Evolutionary conservation across 2,329 filamentous ascomycete species (phyloP), one percentile per base, ranked within the genome.

Genomic region (Didymella lethalis): DNA sequence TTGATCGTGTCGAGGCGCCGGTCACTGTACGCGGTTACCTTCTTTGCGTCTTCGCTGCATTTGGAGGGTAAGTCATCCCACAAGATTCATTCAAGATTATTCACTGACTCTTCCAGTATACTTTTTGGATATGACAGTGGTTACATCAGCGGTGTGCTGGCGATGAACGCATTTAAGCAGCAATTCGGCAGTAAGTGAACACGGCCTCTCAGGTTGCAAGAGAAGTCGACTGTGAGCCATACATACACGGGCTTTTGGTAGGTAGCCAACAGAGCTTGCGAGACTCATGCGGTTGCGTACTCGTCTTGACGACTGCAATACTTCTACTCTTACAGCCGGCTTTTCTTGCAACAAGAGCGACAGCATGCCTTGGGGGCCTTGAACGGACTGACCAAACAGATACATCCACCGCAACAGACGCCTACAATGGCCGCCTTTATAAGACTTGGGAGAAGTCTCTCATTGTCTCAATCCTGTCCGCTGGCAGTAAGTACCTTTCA

Each of bases 91-190:
- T 2, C 6, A 16, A 1, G 6, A 38, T 5, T 16, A 31, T 1
- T 2, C 4, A 34, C 34, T 54, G 11, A 58, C 6, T 5, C 12
- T 0, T 16, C 4, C 18, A 51, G 57, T 20, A 59, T 91, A 78
- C 89, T 92, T 81, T 90, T 92, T 78, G 90, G 90, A 48, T 93
- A 90, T 78, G 90, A 92, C 71, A 90, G 89, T 41, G 90, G 90
- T 67, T 90, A 90, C 79, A 90, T 91, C 81, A 87, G 86, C 74
- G 87, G 87, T 73, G 86, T 89, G 59, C 79, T 85, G 40, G 85
- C 63, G 14, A 78, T 77, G 75, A 65, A 73, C 56, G 74, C 64
- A 55, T 75, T 76, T 67, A 75, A 75, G 65, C 66, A 73, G 41
- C 62, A 70, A 47, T 75, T 74, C 56, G 73, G 73, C 47, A 46